Conservation (phyloP, 176 grass and related monocot genomes). For the Rhynchospora tenuis region DNA sequence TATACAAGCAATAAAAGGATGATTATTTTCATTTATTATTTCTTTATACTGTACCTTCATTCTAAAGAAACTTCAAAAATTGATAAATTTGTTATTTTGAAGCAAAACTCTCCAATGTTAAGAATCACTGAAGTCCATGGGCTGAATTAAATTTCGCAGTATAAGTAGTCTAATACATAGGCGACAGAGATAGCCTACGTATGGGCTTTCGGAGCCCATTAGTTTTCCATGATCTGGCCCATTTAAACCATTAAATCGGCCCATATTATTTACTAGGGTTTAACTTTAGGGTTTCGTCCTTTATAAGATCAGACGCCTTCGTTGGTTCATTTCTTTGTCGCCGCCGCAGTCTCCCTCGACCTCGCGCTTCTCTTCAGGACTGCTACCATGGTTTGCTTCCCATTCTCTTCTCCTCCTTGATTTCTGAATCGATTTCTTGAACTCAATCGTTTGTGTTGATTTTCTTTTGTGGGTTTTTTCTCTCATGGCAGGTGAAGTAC, state of each 20-base stretch:
- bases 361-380: not conserved
- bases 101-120: too few relatives aligned
- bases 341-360: not conserved
- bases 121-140: too few relatives aligned
- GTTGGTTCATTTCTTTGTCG: not conserved
- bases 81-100: too few relatives aligned
- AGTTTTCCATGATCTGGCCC: not conserved
- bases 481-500: slow-evolving; percentile 57
- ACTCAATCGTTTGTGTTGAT: not conserved
- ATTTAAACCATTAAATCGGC: not conserved
- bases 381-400: slow-evolving; percentile 34
- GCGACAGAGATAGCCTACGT: too few relatives aligned
- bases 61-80: too few relatives aligned
- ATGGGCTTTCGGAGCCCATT: not conserved
- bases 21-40: too few relatives aligned
- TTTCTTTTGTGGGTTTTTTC: slow-evolving; percentile 3
- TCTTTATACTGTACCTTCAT: too few relatives aligned
- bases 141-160: too few relatives aligned
- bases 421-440: not conserved
- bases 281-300: not conserved
- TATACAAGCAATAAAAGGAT: too few relatives aligned
- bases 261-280: not conserved
- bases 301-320: not conserved
- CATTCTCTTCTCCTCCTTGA: not conserved
- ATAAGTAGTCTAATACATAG: too few relatives aligned